These are phyloP conservation scores for Talaromyces wortmannii DNA, from an alignment of 495 filamentous ascomycete species.

Conservation along the genomic window DNA sequence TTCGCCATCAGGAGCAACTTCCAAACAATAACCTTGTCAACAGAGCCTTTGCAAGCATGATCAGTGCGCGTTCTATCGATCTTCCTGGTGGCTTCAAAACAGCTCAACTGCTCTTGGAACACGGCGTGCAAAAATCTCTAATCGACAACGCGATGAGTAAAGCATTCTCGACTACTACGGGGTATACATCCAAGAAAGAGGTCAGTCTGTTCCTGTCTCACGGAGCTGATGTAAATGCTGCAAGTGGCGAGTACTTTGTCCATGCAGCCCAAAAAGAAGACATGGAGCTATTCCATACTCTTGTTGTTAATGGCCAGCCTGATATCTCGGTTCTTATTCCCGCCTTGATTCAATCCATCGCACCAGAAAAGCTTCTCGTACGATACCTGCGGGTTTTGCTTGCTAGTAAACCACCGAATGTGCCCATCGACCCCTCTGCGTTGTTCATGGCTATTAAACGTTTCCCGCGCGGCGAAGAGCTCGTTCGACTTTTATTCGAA, in stretches of 20 bases:
- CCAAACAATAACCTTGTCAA: background rate
- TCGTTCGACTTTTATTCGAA: background rate
- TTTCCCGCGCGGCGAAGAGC: background rate
- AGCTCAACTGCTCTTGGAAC: background rate
- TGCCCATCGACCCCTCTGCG: background rate
- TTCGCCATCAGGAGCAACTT: background rate
- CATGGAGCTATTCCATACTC: background rate
- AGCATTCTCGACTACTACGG: background rate
- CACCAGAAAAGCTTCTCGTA: background rate
- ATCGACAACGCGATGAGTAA: background rate
- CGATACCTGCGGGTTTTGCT: background rate
- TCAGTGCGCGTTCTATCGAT: background rate
- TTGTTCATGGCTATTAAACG: background rate
- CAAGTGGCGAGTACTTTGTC: background rate
- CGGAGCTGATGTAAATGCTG: slow-evolving; percentile 3
- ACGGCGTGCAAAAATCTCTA: background rate
- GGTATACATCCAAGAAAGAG: background rate
- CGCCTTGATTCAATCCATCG: background rate
- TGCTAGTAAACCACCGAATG: background rate
- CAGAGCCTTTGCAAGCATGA: background rate
- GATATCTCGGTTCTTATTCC: background rate
- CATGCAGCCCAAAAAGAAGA: background rate
- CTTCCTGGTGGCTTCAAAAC: background rate
- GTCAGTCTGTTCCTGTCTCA: background rate
- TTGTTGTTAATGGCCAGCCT: background rate